Conservation (phyloP, 1,284 basidiomycete species). For the Hortiboletus rubellus region DNA sequence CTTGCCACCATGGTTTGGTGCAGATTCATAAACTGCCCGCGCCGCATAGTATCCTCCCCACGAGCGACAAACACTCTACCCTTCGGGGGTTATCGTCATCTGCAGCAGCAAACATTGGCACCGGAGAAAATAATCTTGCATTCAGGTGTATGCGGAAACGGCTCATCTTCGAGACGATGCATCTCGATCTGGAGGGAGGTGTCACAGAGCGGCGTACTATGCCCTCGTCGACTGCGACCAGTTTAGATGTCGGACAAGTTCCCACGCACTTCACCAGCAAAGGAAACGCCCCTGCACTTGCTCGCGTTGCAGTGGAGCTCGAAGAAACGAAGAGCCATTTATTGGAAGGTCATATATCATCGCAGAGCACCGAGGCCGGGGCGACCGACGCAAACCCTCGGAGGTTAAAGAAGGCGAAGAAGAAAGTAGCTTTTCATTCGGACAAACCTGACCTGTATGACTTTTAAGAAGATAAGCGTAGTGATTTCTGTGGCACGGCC, state of each 20-base stretch:
- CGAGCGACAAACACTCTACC: conserved; percentile 74
- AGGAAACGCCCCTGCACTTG: conserved; percentile 6
- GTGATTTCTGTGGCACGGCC: not conserved
- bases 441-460: conserved; percentile 67
- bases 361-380: conserved; percentile 1
- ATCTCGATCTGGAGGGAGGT: conserved; percentile 91
- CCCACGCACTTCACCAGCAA: conserved; percentile 14
- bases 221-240: conserved; percentile 38
- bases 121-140: conserved; percentile 92
- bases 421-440: conserved; percentile 68
- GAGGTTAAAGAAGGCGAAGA: conserved; percentile 54
- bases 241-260: conserved; percentile 23
- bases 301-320: conserved; percentile 30
- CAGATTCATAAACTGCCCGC: conserved; percentile 73
- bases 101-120: conserved; percentile 48
- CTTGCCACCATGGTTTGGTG: conserved; percentile 82
- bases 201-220: conserved; percentile 82
- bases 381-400: not conserved
- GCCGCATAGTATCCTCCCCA: conserved; percentile 65
- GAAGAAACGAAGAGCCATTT: conserved; percentile 16
- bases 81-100: conserved; percentile 70
- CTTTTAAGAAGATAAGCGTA: conserved; percentile 37
- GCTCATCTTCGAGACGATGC: conserved; percentile 88
- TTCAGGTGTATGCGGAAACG: conserved; percentile 91
- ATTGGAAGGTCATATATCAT: not conserved